Evolutionary conservation across 164 flowering plant species (phyloP), one percentile per base, ranked within the genome.

Genomic region (Tetracentron sinense): DNA sequence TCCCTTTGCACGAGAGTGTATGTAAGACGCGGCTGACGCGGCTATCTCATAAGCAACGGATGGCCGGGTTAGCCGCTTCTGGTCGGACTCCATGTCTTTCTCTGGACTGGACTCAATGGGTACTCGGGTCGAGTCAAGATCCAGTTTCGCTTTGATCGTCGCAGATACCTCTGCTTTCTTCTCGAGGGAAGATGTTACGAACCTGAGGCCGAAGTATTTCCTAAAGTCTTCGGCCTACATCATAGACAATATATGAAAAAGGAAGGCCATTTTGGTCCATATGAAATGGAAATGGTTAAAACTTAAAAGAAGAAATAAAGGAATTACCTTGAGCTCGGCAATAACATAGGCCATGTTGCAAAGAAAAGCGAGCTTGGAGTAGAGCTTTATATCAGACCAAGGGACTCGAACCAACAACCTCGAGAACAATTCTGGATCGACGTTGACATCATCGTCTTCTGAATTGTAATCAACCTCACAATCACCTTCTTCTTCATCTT

Each of bases 181-280:
- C 66, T 79, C 88, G 44, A 94, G 56, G 11, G 98, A 94, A 35
- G 98, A 94, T 50, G 96, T 91, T 31, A 87, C 88, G 54, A 83
- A 84, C 47, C 68, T 65, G 19, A 94, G 71, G 28, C 80, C 84
- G 62, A 81, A 76, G 25, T 79, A 58, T 61, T 69, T 79, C 61
- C 67, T 62, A 64, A 94, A 69, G 57, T 89, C 96, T 25, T 73
- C 71, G 0, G 73, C 77, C 97, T 92, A 25, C 44, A 10, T 10
- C 2, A 8, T 38, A 38, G 44, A 1, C 44, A 38, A 10, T n/a
- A n/a, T n/a, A n/a, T n/a, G n/a, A n/a, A n/a, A n/a, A n/a, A n/a
- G n/a, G n/a, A n/a, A n/a, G n/a, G n/a, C n/a, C n/a, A n/a, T n/a
- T n/a, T n/a, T n/a, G n/a, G n/a, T n/a, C n/a, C n/a, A n/a, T n/a